Evolutionary conservation across 2,329 filamentous ascomycete species (phyloP), one percentile per base, ranked within the genome.

Genomic region (Bipolaris sorokiniana): DNA sequence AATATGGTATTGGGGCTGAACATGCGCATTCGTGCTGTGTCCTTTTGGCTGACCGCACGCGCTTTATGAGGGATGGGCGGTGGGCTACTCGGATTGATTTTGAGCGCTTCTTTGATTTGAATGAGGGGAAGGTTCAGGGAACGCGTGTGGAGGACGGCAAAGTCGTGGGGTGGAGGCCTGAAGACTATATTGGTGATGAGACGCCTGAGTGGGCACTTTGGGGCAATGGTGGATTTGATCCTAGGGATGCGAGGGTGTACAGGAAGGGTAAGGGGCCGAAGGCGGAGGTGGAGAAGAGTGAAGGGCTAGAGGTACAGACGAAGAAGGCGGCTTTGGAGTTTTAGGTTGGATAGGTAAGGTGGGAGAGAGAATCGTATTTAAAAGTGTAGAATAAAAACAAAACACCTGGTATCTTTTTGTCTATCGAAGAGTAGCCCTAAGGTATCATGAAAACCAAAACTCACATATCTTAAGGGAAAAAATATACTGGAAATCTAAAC

Each of bases 31-130:
- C 90, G 72, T 98, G 95, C 80, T 98, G 94, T 74, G 88, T 96
- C 20, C 80, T 98, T 50, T 83, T 98, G 37, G 94, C 92, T 0
- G 93, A 90, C 69, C 46, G 56, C 38, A 87, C 89, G 54, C 81
- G 92, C 7, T 99, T 98, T 81, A 81, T 82, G 54, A 85, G 88
- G 40, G 81, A 90, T 48, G 91, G 88, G 4, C 90, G 86, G 73
- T 98, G 93, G 93, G 91, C 95, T 73, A 97, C 94, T 1, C 80
- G 90, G 48, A 98, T 99, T 69, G 90, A 97, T 75, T 98, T 97
- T 75, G 84, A 90, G 53, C 86, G 83, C 58, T 98, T 97, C 82
- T 98, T 97, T 75, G 82, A 91, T 63, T 83, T 95, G 59, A 82
- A 96, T 9, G 91, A 96, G 76, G 82, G 85, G 1, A 73, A 73